Evolutionary conservation across 2,329 filamentous ascomycete species (phyloP).

Genomic region (Akanthomyces uredinophilus): DNA sequence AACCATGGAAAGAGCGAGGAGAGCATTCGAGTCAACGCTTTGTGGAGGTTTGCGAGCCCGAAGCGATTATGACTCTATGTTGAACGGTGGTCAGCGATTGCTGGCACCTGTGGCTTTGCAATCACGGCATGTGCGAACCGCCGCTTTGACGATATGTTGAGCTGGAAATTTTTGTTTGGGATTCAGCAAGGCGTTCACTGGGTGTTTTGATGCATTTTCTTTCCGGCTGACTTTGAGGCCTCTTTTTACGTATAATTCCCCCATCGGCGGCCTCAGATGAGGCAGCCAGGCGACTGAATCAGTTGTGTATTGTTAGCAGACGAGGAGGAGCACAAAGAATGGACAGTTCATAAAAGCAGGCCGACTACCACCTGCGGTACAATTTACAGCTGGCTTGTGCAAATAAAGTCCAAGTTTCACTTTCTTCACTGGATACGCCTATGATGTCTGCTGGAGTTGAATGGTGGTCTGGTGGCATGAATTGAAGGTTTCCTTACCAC

Average conservation of each 20-base stretch:
- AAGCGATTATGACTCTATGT: neutral
- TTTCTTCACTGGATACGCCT: no score
- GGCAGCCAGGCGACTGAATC: neutral
- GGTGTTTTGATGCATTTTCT: neutral
- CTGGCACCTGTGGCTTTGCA: neutral
- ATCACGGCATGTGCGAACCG: no score
- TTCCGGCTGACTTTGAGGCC: neutral
- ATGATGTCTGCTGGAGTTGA: no score
- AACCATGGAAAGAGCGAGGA: neutral
- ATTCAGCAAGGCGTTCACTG: conserved; percentile 4
- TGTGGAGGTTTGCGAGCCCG: neutral
- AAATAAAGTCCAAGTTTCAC: no score
- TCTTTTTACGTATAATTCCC: neutral
- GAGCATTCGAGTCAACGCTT: no score
- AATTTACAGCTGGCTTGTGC: neutral
- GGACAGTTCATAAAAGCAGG: neutral
- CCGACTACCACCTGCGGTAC: neutral
- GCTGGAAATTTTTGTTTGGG: neutral
- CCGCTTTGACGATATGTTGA: neutral
- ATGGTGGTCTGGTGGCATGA: no score
- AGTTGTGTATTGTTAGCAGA: conserved; percentile 3
- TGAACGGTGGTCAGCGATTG: neutral
- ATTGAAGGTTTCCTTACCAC: no score
- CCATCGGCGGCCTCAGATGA: neutral
- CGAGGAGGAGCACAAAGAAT: neutral